Base-by-base conservation (phyloP, 306 rosid genomes). In the Acacia acuminata region DNA sequence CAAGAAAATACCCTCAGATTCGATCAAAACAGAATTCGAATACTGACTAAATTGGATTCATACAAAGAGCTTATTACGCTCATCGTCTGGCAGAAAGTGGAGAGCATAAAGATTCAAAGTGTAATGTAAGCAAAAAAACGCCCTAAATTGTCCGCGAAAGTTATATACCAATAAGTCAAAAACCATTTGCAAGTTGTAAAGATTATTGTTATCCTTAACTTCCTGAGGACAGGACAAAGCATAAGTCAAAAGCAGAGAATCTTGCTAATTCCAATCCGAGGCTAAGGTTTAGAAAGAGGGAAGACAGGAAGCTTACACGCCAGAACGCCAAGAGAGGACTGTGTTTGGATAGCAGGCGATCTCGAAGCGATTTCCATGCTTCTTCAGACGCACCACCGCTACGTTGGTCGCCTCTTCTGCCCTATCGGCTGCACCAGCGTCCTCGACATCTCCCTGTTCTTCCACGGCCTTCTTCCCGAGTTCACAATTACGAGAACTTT, bases 301-400 rank as follows among this genome's bases (percentile, higher is more conserved):
- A 10, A n/a, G 34, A 0, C 5, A 11, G 73, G 64, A n/a, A 65
- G 75, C 88, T 83, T 89, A 93, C 98, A 93, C 96, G 84, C 97
- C 93, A 10, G 99, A 91, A 45, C 99, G 99, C 99, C 99, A 96
- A 20, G 99, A 86, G 70, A 96, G 99, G 63, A 88, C 98, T 70
- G 96, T 96, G 91, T 96, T 96, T 71, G 94, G 94, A 84, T 88
- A 96, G 79, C 98, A 96, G 5, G 99, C 97, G 19, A 96, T 90
- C 90, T 96, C 99, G 14, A 96, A 96, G 79, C 99, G 98, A 42
- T 30, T 85, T 47, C 99, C 98, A 2, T 72, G 93, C 82, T 89
- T 93, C 80, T 92, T 96, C 32, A 96, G 91, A 77, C 99, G 99
- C 36, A 93, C 99, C 47, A 90, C 97, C 5, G 99, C 99, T 10